phyloP scores from a whole-genome alignment of 2,329 filamentous ascomycete species.

The Ilyonectria destructans region DNA sequence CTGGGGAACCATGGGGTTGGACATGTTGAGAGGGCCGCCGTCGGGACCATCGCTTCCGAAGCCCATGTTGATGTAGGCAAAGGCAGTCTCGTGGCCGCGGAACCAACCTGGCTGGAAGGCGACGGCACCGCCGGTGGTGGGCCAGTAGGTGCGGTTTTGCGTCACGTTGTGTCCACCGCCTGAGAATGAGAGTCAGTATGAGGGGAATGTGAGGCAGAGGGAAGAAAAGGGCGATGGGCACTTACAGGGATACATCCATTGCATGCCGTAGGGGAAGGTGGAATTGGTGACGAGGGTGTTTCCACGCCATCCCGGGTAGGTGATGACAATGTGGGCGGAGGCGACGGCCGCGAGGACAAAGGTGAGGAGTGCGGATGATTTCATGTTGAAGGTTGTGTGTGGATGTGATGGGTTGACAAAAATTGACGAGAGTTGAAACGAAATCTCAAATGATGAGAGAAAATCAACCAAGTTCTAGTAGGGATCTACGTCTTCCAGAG shows the following conservation, averaged over 20 bases:
- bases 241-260: slow-evolving; percentile 96
- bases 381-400: slow-evolving; percentile 58
- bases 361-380: slow-evolving; percentile 60
- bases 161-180: slow-evolving; percentile 87
- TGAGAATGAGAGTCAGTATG: slow-evolving; percentile 56
- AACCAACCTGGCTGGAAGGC: slow-evolving; percentile 97
- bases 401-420: not conserved
- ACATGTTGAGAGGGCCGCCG: slow-evolving; percentile 86
- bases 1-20: slow-evolving; percentile 82
- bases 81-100: slow-evolving; percentile 85
- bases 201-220: not conserved
- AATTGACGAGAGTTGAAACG: slow-evolving; percentile 1
- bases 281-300: slow-evolving; percentile 88
- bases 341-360: slow-evolving; percentile 66
- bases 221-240: slow-evolving; percentile 33
- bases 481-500: slow-evolving; percentile 27
- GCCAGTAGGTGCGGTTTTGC: slow-evolving; percentile 93
- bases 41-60: slow-evolving; percentile 79
- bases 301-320: slow-evolving; percentile 89
- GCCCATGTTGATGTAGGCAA: slow-evolving; percentile 93
- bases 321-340: slow-evolving; percentile 85
- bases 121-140: slow-evolving; percentile 87
- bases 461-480: not conserved
- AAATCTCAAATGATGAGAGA: slow-evolving; percentile 1
- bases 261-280: slow-evolving; percentile 89